A percentile compares a stretch with the other conserved stretches of the same genome.
Conservation (phyloP, 768 basidiomycete genomes). For the Dacryopinax primogenitus region DNA sequence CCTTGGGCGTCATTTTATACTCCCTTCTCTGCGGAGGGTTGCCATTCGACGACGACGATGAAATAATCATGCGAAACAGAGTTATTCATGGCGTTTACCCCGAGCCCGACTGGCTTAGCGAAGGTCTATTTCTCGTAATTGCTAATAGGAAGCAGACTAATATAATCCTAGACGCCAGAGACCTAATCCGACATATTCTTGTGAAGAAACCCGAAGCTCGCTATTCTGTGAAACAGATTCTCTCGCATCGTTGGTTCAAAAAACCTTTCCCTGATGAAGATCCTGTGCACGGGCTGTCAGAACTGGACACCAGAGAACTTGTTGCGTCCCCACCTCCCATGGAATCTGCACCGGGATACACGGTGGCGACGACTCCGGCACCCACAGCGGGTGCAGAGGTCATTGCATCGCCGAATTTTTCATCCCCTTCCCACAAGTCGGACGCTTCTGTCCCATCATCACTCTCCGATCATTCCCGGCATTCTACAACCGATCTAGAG, state of each 20-base stretch:
- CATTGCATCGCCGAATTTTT: background rate
- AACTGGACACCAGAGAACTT: conserved; percentile 9
- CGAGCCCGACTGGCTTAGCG: conserved; percentile 82
- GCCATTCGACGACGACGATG: conserved; percentile 85
- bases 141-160: conserved; percentile 12
- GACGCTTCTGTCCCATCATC: conserved; percentile 12
- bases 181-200: conserved; percentile 65
- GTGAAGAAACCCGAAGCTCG: conserved; percentile 64
- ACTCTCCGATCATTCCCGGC: conserved; percentile 12
- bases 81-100: conserved; percentile 80
- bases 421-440: background rate
- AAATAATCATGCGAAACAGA: conserved; percentile 64
- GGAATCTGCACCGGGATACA: background rate
- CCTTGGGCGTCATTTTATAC: conserved; percentile 82
- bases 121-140: conserved; percentile 36
- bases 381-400: background rate
- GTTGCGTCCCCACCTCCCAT: background rate
- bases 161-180: conserved; percentile 55
- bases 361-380: background rate
- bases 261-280: conserved; percentile 19
- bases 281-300: conserved; percentile 12
- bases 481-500: conserved; percentile 6
- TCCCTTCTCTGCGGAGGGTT: conserved; percentile 77
- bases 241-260: conserved; percentile 76
- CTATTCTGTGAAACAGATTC: conserved; percentile 67